Conservation (phyloP, 192 early-diverging fungal genomes). For the Coemansia sp. region DNA sequence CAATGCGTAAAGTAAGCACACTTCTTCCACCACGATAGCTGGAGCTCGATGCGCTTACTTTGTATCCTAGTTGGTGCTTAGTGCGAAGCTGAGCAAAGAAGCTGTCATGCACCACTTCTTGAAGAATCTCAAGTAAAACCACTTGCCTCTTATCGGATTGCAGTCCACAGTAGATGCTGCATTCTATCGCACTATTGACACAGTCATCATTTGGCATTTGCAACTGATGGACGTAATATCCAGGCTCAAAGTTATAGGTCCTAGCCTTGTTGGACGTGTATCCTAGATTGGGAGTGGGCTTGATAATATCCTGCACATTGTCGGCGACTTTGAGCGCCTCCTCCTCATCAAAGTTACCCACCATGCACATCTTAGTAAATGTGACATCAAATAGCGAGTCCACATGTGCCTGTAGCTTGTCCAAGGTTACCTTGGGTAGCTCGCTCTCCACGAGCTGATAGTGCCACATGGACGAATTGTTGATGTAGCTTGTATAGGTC, state of each 20-base stretch:
- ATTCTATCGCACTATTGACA: background rate
- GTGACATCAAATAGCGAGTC: slow-evolving; percentile 32
- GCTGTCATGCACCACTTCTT: slow-evolving; percentile 75
- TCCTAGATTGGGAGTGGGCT: slow-evolving; percentile 32
- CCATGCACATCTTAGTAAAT: background rate
- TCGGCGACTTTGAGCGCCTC: slow-evolving; percentile 7
- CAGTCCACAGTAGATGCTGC: background rate
- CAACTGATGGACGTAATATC: slow-evolving; percentile 28
- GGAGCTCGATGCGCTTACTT: slow-evolving; percentile 1
- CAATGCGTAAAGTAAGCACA: slow-evolving; percentile 16
- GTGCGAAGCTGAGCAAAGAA: slow-evolving; percentile 90
- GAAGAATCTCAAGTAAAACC: slow-evolving; percentile 61
- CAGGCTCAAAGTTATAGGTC: slow-evolving; percentile 81
- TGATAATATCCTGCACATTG: slow-evolving; percentile 17
- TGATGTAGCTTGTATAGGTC: background rate
- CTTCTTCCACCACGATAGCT: background rate
- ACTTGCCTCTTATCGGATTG: background rate
- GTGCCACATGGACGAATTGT: background rate
- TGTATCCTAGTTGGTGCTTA: slow-evolving; percentile 79
- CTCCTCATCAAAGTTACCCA: background rate
- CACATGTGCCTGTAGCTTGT: slow-evolving; percentile 3
- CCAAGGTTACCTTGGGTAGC: slow-evolving; percentile 2
- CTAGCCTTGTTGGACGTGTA: slow-evolving; percentile 90
- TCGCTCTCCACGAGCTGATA: slow-evolving; percentile 1
- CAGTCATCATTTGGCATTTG: background rate